These are phyloP conservation scores for Nepenthes gracilis DNA, from an alignment of 148 eudicot genomes.

Conservation along the genomic window DNA sequence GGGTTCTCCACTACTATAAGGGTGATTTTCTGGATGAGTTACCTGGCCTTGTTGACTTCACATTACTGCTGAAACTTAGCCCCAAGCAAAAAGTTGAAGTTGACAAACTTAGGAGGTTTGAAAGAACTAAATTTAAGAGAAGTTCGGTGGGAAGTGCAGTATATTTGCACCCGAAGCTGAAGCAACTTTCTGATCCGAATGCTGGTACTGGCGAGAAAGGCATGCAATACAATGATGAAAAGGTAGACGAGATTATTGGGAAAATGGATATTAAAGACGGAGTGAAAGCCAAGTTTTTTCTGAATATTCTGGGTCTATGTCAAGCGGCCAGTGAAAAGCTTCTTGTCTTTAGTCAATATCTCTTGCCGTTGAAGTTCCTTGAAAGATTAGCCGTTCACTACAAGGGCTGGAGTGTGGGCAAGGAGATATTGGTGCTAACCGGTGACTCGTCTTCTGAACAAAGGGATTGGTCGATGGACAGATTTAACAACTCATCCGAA, in stretches of 20 bases:
- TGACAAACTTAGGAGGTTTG: constrained; percentile 33
- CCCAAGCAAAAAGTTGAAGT: constrained; percentile 45
- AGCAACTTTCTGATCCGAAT: constrained; percentile 27
- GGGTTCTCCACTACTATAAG: constrained; percentile 73
- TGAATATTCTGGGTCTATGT: constrained; percentile 52
- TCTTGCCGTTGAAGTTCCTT: constrained; percentile 66
- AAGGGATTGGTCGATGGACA: constrained; percentile 69
- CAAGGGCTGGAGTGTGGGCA: constrained; percentile 55
- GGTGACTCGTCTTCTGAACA: constrained; percentile 53
- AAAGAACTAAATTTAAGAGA: constrained; percentile 39
- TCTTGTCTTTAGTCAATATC: constrained; percentile 71
- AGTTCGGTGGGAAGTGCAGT: constrained; percentile 62
- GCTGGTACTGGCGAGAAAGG: constrained; percentile 27
- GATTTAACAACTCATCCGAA: constrained; percentile 59
- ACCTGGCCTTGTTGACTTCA: constrained; percentile 78
- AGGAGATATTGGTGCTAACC: constrained; percentile 57
- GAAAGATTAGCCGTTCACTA: constrained; percentile 35
- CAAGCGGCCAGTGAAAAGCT: constrained; percentile 69
- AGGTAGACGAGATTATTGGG: constrained; percentile 44
- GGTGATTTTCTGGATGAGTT: constrained; percentile 86
- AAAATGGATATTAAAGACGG: constrained; percentile 56
- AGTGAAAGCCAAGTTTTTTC: constrained; percentile 68
- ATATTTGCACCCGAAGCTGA: constrained; percentile 63
- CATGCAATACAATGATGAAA: constrained; percentile 21
- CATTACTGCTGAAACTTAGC: constrained; percentile 54